Conservation (phyloP, 2,329 filamentous ascomycete species). For the Phoma sp. region DNA sequence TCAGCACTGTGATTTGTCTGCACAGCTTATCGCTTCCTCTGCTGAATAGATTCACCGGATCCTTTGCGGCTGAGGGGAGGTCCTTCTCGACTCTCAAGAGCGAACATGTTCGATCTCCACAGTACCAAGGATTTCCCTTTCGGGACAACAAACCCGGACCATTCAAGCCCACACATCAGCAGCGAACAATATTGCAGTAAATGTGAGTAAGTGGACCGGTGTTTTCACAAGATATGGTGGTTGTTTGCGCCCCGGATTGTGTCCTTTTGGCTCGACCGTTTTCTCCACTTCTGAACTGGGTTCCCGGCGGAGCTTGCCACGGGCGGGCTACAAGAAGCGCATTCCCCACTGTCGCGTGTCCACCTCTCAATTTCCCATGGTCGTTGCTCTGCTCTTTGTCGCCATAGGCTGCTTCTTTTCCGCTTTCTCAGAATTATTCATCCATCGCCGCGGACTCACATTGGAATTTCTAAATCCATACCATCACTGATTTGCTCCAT, state of each 20-base stretch:
- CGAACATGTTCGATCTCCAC: background rate
- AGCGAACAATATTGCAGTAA: background rate
- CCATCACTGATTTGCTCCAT: background rate
- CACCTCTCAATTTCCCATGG: background rate
- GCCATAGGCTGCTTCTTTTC: slow-evolving; percentile 5
- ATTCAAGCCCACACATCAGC: background rate
- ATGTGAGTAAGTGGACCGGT: background rate
- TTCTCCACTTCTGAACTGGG: slow-evolving; percentile 17
- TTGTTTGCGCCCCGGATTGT: slow-evolving; percentile 2
- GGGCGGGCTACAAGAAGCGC: slow-evolving; percentile 8
- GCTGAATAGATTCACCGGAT: background rate
- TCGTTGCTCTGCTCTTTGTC: slow-evolving; percentile 1
- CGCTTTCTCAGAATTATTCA: slow-evolving; percentile 2
- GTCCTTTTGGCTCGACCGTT: slow-evolving; percentile 7
- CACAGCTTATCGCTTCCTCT: background rate
- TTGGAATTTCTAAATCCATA: background rate
- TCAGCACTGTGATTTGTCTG: background rate
- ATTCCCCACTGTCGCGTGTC: slow-evolving; percentile 9
- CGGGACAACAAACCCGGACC: slow-evolving; percentile 11
- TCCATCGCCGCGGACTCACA: background rate
- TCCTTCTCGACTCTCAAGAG: background rate
- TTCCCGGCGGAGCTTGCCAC: slow-evolving; percentile 5
- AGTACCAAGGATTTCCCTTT: slow-evolving; percentile 13
- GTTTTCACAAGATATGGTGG: slow-evolving; percentile 1
- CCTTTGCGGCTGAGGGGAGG: background rate